phyloP scores from a whole-genome alignment of 371 early-diverging fungal genomes.

The Furculomyces boomerangus region DNA sequence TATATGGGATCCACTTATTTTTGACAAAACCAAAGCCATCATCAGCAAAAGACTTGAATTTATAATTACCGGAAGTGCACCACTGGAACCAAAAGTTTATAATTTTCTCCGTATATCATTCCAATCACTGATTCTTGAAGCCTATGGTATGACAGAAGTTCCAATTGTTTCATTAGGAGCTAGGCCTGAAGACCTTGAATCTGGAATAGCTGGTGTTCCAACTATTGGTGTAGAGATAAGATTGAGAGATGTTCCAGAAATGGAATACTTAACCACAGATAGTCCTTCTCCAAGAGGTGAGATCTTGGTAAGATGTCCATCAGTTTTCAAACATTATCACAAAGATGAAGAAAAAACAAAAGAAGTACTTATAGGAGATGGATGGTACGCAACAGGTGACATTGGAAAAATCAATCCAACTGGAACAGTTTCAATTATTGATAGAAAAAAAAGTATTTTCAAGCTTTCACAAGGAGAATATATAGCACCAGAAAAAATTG shows the following conservation, averaged over 20 bases:
- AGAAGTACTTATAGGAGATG: constrained; percentile 52
- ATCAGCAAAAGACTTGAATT: constrained; percentile 80
- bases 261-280: constrained; percentile 76
- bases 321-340: constrained; percentile 73
- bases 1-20: constrained; percentile 84
- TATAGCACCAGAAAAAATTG: constrained; percentile 95
- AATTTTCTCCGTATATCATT: constrained; percentile 79
- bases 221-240: constrained; percentile 55
- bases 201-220: constrained; percentile 81
- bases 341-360: constrained; percentile 69
- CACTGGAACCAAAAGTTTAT: constrained; percentile 67
- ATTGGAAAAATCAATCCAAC: constrained; percentile 68
- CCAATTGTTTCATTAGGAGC: constrained; percentile 36
- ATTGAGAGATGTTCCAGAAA: constrained; percentile 73
- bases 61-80: constrained; percentile 72
- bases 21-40: constrained; percentile 62
- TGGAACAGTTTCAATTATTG: constrained; percentile 64
- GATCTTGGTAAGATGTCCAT: constrained; percentile 67
- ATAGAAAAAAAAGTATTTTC: constrained; percentile 95
- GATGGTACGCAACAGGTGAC: constrained; percentile 96
- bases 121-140: constrained; percentile 66
- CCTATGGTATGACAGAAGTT: constrained; percentile 93
- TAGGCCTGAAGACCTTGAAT: constrained; percentile 34
- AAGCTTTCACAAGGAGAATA: constrained; percentile 96
- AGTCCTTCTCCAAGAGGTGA: constrained; percentile 85